Conservation (phyloP, 495 filamentous ascomycete species). For the Penicillium bovifimosum region DNA sequence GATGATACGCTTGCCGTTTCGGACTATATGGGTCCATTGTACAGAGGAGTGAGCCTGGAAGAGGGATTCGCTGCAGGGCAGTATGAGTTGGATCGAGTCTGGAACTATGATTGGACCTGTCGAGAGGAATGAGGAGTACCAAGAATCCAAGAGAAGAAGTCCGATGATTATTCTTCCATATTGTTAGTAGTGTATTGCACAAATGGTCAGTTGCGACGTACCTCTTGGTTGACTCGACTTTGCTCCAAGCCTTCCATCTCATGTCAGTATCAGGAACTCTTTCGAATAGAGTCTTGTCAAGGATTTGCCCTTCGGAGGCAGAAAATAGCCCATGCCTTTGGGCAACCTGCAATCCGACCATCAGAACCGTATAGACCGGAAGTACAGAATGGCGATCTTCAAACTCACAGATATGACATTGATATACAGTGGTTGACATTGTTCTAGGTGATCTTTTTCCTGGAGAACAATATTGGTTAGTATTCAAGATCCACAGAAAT, state of each 20-base stretch:
- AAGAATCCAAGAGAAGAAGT: constrained; percentile 46
- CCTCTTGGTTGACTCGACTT: constrained; percentile 48
- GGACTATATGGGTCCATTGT: constrained; percentile 44
- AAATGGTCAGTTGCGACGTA: constrained; percentile 8
- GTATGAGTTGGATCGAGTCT: constrained; percentile 44
- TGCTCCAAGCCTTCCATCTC: constrained; percentile 51
- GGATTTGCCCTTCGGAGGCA: constrained; percentile 40
- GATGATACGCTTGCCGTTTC: constrained; percentile 33
- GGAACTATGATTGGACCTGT: constrained; percentile 44
- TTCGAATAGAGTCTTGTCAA: constrained; percentile 43
- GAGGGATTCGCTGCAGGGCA: constrained; percentile 43
- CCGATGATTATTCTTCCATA: constrained; percentile 37
- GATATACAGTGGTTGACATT: constrained; percentile 46
- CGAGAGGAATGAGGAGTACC: constrained; percentile 46
- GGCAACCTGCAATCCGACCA: constrained; percentile 27
- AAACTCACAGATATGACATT: constrained; percentile 45
- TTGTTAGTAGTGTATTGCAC: not conserved
- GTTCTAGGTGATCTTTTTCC: constrained; percentile 42
- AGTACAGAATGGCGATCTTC: not conserved
- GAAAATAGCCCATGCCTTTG: constrained; percentile 49
- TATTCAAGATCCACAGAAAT: not conserved
- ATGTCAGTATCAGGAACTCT: constrained; percentile 42
- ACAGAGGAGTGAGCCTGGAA: constrained; percentile 41
- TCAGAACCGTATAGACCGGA: not conserved
- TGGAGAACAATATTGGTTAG: constrained; percentile 18